These are phyloP conservation scores for Elongisporangium anandrum DNA, from an alignment of 352 stramenopile species.

Conservation along the genomic window DNA sequence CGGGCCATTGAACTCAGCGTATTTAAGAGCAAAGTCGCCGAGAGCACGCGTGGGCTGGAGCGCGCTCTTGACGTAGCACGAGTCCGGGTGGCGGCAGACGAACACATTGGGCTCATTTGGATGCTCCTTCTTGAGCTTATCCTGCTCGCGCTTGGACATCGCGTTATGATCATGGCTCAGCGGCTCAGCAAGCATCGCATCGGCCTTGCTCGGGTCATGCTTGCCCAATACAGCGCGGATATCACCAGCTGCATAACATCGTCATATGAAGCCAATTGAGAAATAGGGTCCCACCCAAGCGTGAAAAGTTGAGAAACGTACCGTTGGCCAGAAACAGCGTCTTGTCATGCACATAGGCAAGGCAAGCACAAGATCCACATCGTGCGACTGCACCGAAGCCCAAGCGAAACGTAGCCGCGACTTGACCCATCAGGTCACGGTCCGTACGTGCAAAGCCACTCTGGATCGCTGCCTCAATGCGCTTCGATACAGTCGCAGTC, in stretches of 20 bases:
- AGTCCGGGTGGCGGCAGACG: slow-evolving; percentile 85
- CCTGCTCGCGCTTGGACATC: slow-evolving; percentile 84
- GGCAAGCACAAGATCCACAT: slow-evolving; percentile 84
- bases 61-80: slow-evolving; percentile 93
- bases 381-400: slow-evolving; percentile 88
- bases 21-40: slow-evolving; percentile 93
- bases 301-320: slow-evolving; percentile 6
- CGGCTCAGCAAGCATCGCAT: slow-evolving; percentile 47
- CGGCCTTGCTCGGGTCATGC: slow-evolving; percentile 22
- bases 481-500: slow-evolving; percentile 6
- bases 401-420: slow-evolving; percentile 85
- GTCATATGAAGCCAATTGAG: too few relatives aligned
- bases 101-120: slow-evolving; percentile 89
- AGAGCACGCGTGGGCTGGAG: slow-evolving; percentile 89
- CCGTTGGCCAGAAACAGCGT: slow-evolving; percentile 85
- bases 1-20: slow-evolving; percentile 90
- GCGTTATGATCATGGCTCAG: slow-evolving; percentile 93
- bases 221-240: slow-evolving; percentile 79
- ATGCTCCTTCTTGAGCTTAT: slow-evolving; percentile 81
- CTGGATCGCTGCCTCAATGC: slow-evolving; percentile 66
- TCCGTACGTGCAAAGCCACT: slow-evolving; percentile 86
- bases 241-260: slow-evolving; percentile 80
- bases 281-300: too few relatives aligned
- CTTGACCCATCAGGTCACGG: slow-evolving; percentile 74
- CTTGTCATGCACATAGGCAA: slow-evolving; percentile 72